phyloP scores from a whole-genome alignment of 2,329 filamentous ascomycete genomes.

The Seiridium cupressi region DNA sequence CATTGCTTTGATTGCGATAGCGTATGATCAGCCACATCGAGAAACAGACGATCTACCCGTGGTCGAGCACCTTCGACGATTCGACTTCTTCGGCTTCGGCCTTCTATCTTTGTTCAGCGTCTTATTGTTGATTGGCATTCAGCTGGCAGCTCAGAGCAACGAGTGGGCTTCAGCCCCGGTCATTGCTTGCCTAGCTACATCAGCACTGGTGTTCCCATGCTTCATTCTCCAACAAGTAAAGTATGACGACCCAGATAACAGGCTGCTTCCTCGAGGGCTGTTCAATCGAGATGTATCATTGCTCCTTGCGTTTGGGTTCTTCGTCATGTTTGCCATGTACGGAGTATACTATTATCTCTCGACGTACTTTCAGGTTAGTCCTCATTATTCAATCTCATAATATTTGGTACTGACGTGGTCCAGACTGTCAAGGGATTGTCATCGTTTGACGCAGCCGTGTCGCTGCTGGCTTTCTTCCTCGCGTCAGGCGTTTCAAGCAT shows the following conservation, averaged over 20 bases:
- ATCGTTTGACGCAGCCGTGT: slow-evolving; percentile 7
- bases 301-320: slow-evolving; percentile 10
- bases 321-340: slow-evolving; percentile 11
- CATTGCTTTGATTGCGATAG: background rate
- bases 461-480: slow-evolving; percentile 8
- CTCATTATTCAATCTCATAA: background rate
- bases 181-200: background rate
- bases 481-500: slow-evolving; percentile 9
- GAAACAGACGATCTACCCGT: background rate
- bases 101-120: slow-evolving; percentile 7
- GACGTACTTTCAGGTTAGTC: slow-evolving; percentile 9
- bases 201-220: background rate
- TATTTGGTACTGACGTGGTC: background rate
- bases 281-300: slow-evolving; percentile 8
- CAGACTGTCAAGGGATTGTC: slow-evolving; percentile 10
- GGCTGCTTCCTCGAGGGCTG: slow-evolving; percentile 3
- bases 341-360: slow-evolving; percentile 10
- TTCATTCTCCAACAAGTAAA: slow-evolving; percentile 7
- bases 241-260: slow-evolving; percentile 2
- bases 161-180: slow-evolving; percentile 3
- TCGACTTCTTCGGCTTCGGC: slow-evolving; percentile 10
- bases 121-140: slow-evolving; percentile 4
- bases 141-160: slow-evolving; percentile 8
- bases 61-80: slow-evolving; percentile 3
- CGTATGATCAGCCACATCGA: slow-evolving; percentile 5